Conservation (phyloP, 2,329 filamentous ascomycete species). For the Aspergillus persii region DNA sequence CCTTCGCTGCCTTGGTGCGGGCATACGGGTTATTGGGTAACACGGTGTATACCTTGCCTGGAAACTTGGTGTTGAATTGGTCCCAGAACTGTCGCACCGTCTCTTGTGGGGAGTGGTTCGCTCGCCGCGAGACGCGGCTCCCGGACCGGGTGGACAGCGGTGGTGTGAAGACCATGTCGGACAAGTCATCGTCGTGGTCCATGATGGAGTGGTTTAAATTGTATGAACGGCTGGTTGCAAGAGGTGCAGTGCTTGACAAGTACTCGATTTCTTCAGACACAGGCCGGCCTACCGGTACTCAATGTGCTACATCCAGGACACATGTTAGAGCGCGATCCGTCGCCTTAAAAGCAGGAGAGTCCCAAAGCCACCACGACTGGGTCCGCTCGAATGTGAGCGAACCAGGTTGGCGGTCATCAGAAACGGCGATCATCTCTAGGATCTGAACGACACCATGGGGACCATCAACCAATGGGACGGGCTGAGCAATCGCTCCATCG, state of each 20-base stretch:
- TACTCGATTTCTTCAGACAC: too few relatives aligned
- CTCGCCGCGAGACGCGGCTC: conserved; percentile 31
- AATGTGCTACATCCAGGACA: background rate
- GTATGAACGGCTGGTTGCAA: background rate
- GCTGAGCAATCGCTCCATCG: background rate
- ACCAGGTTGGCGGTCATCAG: background rate
- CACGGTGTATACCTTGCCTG: conserved; percentile 70
- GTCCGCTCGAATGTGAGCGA: background rate
- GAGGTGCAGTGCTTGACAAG: too few relatives aligned
- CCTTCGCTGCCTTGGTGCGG: conserved; percentile 57
- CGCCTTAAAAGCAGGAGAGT: background rate
- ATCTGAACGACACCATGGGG: background rate
- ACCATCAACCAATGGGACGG: background rate
- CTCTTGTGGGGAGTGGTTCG: conserved; percentile 62
- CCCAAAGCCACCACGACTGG: background rate
- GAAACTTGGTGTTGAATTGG: conserved; percentile 67
- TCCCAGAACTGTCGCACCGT: conserved; percentile 71
- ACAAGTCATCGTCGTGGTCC: conserved; percentile 30
- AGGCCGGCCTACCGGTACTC: background rate
- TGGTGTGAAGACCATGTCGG: conserved; percentile 22
- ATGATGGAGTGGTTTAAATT: conserved; percentile 11
- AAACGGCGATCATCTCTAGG: background rate
- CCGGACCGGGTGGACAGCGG: conserved; percentile 33
- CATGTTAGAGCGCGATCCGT: background rate
- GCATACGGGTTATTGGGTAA: conserved; percentile 68